Base-by-base conservation (phyloP, 148 eudicot species). In the Rhododendron ovatum region DNA sequence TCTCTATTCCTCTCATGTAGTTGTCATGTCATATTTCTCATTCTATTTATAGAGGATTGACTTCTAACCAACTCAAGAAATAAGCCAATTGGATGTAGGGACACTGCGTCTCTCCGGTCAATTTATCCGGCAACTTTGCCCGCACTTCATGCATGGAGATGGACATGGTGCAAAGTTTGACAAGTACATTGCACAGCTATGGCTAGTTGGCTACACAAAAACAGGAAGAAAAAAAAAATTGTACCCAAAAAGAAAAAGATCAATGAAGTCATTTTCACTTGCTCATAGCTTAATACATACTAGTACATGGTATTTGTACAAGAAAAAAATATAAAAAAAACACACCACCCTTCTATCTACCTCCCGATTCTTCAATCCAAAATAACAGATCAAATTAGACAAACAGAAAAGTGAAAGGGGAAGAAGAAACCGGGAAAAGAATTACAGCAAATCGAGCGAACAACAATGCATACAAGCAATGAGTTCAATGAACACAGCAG, bases 311-410 rank as follows among this genome's bases (percentile, higher is more conserved):
- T 33, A 71, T 74, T 43, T 47, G 71, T 63, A 87, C 63, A 48
- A 17, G 61, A 1, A 24, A 1, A 41, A 82, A 48, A 17, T 7
- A 1, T 7, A 1, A 41, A 82, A 82, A 28, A 20, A 48, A 5
- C 41, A 50, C 71, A 87, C 78, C 69, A 22, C 15, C 30, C 84
- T 37, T 35, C 48, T 79, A 39, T 63, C 65, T 33, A 76, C 17
- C 17, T 53, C 15, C 85, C 50, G 50, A 47, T 47, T 30, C 86
- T 83, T 83, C 83, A 50, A 30, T 78, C 47, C 75, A 39, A 47
- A 43, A 63, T 41, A 18, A 50, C 81, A 8, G 18, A 1, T 20
- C 5, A 9, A 24, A 22, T 7, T 22, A 7, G 45, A 20, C 18
- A 59, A 61, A 80, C 12, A 80, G 22, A 80, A 50, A 80, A 18